Base-by-base conservation (phyloP, 768 basidiomycete species). In the Tulasnella sp. region DNA sequence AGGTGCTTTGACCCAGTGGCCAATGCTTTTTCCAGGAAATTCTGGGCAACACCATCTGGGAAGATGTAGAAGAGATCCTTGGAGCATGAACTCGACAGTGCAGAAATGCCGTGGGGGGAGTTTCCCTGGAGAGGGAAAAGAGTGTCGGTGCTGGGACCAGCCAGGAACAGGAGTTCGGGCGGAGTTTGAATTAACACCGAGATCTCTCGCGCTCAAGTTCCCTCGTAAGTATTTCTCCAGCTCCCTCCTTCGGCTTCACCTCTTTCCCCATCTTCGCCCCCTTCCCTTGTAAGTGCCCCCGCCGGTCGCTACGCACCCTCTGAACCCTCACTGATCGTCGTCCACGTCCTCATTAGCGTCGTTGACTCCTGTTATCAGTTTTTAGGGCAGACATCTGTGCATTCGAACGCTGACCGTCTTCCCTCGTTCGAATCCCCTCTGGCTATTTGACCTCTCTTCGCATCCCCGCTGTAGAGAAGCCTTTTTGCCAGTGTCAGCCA, bases 381-480 rank as follows among this genome's bases (percentile, higher is more conserved):
- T 70, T 70, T 70, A 47, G 69, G 69, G 69, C 69, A 70, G 69
- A 47, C 47, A 35, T 40, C 69, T 36, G 67, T n/a, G 41, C 35
- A 52, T 70, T 70, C 37, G 42, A 70, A 70, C 69, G 69, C 42
- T 44, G 69, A 70, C 69, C 47, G 37, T 44, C 44, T 59, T 29
- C 1, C 26, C 52, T 32, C 44, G 47, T 70, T 70, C 42, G 29
- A 59, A 52, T 52, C 52, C 69, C 69, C 42, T 41, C 42, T 47
- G 40, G 39, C 26, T 70, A 70, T 52, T 52, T 36, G 36, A 59
- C 52, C 52, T 59, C 52, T 62, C 69, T 52, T 52, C 69, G 35
- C 67, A 37, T 59, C 32, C 35, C 41, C 69, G 29, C n/a, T 44
- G 42, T 70, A 52, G 69, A 47, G 69, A 70, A 52, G 34, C 34